Conservation (phyloP, 2,329 filamentous ascomycete species). For the Grosmannia serpens region DNA sequence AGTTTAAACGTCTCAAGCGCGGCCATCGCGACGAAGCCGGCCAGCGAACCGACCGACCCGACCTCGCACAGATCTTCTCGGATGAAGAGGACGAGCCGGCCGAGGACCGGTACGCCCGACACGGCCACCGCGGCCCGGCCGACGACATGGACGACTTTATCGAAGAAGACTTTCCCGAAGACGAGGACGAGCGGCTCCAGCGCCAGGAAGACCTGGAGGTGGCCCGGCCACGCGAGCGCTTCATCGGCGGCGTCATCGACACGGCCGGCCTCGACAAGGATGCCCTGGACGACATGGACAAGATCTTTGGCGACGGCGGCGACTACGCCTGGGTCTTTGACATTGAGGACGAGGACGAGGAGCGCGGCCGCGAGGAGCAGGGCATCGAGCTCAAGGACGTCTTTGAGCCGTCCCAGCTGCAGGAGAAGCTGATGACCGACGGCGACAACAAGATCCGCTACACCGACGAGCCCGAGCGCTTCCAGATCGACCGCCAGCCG, state of each 20-base stretch:
- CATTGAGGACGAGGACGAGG: conserved; percentile 75
- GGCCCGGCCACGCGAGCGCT: conserved; percentile 63
- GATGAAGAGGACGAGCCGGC: conserved; percentile 75
- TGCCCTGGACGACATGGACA: conserved; percentile 88
- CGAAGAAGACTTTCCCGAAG: conserved; percentile 85
- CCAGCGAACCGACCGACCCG: conserved; percentile 51
- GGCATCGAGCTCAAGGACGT: conserved; percentile 92
- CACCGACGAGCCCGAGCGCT: conserved; percentile 84
- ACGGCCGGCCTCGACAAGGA: conserved; percentile 82
- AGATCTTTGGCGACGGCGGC: conserved; percentile 88
- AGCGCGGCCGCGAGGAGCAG: conserved; percentile 66
- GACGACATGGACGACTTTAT: conserved; percentile 95
- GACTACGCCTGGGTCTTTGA: conserved; percentile 94
- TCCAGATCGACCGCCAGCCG: conserved; percentile 80
- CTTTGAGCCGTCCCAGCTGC: conserved; percentile 90
- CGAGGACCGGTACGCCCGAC: conserved; percentile 41
- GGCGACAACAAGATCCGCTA: conserved; percentile 86
- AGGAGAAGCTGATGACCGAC: conserved; percentile 89
- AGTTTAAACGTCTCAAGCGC: conserved; percentile 93
- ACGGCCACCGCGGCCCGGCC: conserved; percentile 46
- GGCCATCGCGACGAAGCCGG: conserved; percentile 70
- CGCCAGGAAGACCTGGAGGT: conserved; percentile 82
- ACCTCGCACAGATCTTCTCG: conserved; percentile 86
- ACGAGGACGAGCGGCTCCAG: conserved; percentile 65
- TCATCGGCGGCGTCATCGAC: conserved; percentile 60